Conservation (phyloP, 2,329 filamentous ascomycete species). For the Dothideomycetidae sp. region DNA sequence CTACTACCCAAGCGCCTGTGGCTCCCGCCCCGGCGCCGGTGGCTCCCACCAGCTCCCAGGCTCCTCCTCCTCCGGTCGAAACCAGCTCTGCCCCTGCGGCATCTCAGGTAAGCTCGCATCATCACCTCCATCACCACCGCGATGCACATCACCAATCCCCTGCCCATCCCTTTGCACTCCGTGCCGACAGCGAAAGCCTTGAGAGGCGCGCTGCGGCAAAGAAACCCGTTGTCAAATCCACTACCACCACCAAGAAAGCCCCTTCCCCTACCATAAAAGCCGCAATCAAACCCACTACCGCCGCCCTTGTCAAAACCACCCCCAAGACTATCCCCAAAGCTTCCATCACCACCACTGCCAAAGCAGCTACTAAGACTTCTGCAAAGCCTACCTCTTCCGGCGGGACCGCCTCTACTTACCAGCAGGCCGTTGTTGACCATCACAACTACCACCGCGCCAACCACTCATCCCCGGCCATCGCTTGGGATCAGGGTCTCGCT, state of each 20-base stretch:
- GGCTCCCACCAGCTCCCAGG: constrained; percentile 10
- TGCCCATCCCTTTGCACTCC: constrained; percentile 40
- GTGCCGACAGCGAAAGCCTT: no score
- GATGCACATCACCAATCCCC: constrained; percentile 16
- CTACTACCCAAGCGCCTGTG: constrained; percentile 3
- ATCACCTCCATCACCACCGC: constrained; percentile 1
- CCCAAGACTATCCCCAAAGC: constrained; percentile 1
- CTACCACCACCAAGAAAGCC: constrained; percentile 3
- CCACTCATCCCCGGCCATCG: constrained; percentile 53
- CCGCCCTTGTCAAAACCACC: constrained; percentile 1
- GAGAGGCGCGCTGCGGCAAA: not conserved
- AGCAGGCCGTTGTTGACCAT: constrained; percentile 43
- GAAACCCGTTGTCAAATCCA: not conserved
- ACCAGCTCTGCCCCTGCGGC: constrained; percentile 8
- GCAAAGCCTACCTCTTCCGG: constrained; percentile 8
- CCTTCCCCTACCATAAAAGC: not conserved
- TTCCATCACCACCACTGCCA: not conserved
- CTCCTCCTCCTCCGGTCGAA: constrained; percentile 13
- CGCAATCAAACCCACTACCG: no score
- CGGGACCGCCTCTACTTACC: constrained; percentile 16
- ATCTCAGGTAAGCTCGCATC: constrained; percentile 1
- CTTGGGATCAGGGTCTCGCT: constrained; percentile 52
- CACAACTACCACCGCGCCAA: constrained; percentile 82
- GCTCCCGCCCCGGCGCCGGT: constrained; percentile 10
- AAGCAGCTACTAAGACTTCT: constrained; percentile 9